Base-by-base conservation (phyloP, 768 basidiomycete genomes). In the Trametes cingulata region DNA sequence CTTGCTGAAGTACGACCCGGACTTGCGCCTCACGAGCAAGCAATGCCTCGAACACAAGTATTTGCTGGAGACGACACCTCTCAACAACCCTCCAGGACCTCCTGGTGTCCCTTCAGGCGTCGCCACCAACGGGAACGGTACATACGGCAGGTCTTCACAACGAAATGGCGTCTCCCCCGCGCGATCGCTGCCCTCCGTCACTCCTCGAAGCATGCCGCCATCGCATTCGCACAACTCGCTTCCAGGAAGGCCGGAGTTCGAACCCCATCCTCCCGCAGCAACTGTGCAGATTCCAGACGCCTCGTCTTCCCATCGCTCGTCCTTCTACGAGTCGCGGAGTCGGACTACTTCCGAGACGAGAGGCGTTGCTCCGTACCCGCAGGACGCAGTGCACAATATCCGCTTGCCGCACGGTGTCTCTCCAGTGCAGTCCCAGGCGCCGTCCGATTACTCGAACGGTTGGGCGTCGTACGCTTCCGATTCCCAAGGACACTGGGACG, bases 21-120 rank as follows among this genome's bases (percentile, higher is more conserved):
- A 86, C 40, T 78, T 82, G 49, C 89, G 97, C 27, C 79, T 98
- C 49, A 97, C 95, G 1, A 90, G 92, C 58, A 82, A 82, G 49
- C 85, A 95, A 71, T 96, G 95, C 72, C 77, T 97, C 62, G 84
- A 93, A 33, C 95, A 98, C 72, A 80, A 86, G 14, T 99, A 98
- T 78, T 85, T 98, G 57, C 81, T 82, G 59, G 92, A 97, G 74
- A 92, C 90, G 13, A 77, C 79, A 61, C 84, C 82, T 36, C 80
- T 84, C 49, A 88, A 88, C 64, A 78, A 83, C 66, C 85, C 88
- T 20, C 86, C 86, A 19, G 75, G 85, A 62, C 86, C 86, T 56
- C 75, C 83, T 25, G 50, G 52, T 13, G 42, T 37, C 29, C 51
- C n/a, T 9, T 25, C 35, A 17, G 33, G 24, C 50, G 52, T 35